Base-by-base conservation (phyloP, 1,284 basidiomycete species). In the Taiwanofungus camphoratus region DNA sequence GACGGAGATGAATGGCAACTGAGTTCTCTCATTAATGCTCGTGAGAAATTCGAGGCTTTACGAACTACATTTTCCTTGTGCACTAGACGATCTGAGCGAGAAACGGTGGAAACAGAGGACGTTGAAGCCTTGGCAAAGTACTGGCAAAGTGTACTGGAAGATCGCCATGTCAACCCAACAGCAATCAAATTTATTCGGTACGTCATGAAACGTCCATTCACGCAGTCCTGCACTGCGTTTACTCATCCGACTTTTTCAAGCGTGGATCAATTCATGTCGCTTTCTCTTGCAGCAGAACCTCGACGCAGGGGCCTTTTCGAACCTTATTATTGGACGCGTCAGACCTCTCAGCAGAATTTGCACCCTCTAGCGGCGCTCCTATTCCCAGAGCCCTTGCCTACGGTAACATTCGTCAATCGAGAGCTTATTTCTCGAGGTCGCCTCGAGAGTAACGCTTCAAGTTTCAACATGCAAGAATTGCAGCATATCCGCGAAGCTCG, bases 191-290 rank as follows among this genome's bases (percentile, higher is more conserved):
- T 84, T 54, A 68, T 77, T 47, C 68, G 79, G 83, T 82, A 56
- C 32, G 77, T 61, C 26, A 12, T n/a, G n/a, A n/a, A n/a, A n/a
- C n/a, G n/a, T n/a, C 26, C 8, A 27, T 39, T 13, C 46, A 39
- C 20, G 41, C 48, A 8, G 43, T 12, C 16, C 32, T 8, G 21
- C 16, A 29, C 15, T 30, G 30, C 26, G 8, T 31, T 31, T 18
- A 36, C 33, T 37, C 43, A 42, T 19, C 39, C 8, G 37, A 31
- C 45, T 26, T 16, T 34, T 35, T 24, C n/a, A 88, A n/a, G 86
- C n/a, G 66, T 87, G 46, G 79, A 87, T 12, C 82, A 87, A 48
- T 87, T 86, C 54, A 82, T 86, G 74, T 77, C 82, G 0, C 69
- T 88, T 9, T 91, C 87, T 2, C 62, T 87, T 31, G 79, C 82